Evolutionary conservation across 176 grass and related monocot species (phyloP), one percentile per base, ranked within the genome.

Genomic region (Lolium perenne): DNA sequence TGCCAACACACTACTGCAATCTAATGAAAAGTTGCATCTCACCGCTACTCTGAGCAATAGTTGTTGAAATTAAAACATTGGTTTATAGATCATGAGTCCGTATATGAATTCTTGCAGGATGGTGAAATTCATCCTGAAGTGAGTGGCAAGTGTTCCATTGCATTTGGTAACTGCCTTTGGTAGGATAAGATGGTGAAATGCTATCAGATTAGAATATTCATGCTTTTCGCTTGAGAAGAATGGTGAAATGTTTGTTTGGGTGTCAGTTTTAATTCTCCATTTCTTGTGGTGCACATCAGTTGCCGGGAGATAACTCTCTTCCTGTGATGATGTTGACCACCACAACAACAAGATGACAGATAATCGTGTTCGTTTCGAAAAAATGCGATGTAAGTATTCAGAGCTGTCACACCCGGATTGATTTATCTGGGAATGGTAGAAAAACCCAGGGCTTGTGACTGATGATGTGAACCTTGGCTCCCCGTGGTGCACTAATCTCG

Each of bases 241-340:
- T 32, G 32, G 32, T 35, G 32, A 35, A 35, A 35, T 35, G 32
- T 74, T 14, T 62, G 53, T 38, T 76, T 32, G 62, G 12, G 15
- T 12, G 62, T 62, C 10, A 26, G 35, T 47, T 38, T 72, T 35
- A 10, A 20, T 71, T 73, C 40, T 48, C 13, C 38, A 84, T 84
- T 84, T 84, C 43, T 38, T 84, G 70, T 84, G 82, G 22, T 89
- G 40, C 56, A 45, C 76, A 49, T 17, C 38, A 53, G 74, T 51
- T 74, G 32, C 41, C 47, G 29, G 78, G 48, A 56, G 70, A 56
- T 63, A 66, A 83, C 72, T 74, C 7, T 80, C 38, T 14, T 55
- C 13, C 6, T 66, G 20, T 40, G 18, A 79, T 74, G 84, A 84
- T 80, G 57, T 74, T 80, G 46, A 87, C 89, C 25, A 50, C 74